These are phyloP conservation scores for Haematococcus lacustris DNA, from an alignment of 139 green algal species.

Conservation along the genomic window DNA sequence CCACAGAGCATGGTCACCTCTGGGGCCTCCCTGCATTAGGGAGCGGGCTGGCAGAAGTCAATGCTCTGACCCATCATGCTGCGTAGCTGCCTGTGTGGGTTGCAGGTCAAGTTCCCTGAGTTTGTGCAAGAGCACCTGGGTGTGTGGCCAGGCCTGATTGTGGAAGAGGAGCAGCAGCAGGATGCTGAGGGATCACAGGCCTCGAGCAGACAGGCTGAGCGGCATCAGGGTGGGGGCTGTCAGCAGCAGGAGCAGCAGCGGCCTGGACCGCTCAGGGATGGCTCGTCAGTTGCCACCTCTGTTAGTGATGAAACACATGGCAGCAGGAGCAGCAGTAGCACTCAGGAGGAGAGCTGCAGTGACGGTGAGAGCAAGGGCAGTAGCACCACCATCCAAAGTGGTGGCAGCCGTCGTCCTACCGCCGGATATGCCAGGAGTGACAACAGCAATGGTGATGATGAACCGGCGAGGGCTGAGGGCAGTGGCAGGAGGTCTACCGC, in stretches of 20 bases:
- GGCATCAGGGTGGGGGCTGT: neutral
- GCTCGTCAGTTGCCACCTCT: neutral
- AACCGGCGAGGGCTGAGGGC: too few relatives aligned
- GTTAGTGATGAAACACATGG: neutral
- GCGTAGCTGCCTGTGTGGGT: neutral
- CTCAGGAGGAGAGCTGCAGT: too few relatives aligned
- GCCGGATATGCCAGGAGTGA: neutral
- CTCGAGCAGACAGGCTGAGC: too few relatives aligned
- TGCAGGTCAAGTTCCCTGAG: conserved; percentile 66
- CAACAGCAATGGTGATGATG: neutral
- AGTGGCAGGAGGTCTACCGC: too few relatives aligned
- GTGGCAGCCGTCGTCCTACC: neutral
- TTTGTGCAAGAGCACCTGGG: conserved; percentile 92
- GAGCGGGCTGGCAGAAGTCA: too few relatives aligned
- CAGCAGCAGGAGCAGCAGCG: conserved; percentile 4
- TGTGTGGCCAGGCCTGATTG: conserved; percentile 73
- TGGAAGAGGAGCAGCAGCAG: conserved; percentile 81
- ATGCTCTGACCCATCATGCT: too few relatives aligned
- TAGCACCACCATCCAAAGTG: too few relatives aligned
- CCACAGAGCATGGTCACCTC: too few relatives aligned
- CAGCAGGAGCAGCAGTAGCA: neutral
- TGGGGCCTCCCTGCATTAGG: too few relatives aligned
- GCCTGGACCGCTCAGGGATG: neutral
- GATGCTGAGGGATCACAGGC: conserved; percentile 6
- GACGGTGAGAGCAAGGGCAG: too few relatives aligned